Evolutionary conservation across 2,329 filamentous ascomycete genomes (phyloP).

Genomic region (Fusarium oxysporum): DNA sequence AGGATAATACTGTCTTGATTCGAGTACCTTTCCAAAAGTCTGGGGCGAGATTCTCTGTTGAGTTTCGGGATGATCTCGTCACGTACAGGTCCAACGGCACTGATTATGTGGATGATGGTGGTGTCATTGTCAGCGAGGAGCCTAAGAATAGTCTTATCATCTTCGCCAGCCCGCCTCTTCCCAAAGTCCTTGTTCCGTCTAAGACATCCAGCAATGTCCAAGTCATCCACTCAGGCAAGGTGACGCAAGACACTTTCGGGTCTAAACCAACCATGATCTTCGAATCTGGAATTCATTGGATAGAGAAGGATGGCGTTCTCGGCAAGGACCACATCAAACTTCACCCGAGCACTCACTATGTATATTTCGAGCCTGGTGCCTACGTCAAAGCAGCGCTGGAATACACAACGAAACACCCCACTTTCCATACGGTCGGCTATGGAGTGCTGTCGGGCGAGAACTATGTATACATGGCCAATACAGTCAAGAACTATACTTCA

Average conservation of each 20-base stretch:
- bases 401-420: not conserved
- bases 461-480: not conserved
- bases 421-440: not conserved
- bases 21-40: not conserved
- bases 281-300: not conserved
- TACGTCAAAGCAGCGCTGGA: not conserved
- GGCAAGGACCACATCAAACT: not conserved
- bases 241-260: not conserved
- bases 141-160: not conserved
- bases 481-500: not conserved
- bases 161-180: not conserved
- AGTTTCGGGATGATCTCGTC: not conserved
- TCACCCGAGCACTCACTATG: not conserved
- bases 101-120: not conserved
- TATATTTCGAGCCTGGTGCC: not conserved
- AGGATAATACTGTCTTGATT: not conserved
- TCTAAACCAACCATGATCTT: not conserved
- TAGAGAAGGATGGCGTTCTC: not conserved
- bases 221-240: not conserved
- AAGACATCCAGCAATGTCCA: not conserved
- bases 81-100: not conserved
- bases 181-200: not conserved
- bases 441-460: not conserved
- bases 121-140: not conserved
- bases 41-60: not conserved